Evolutionary conservation across 305 asterid genomes (phyloP).

Genomic region (Caryopteris hybrid): DNA sequence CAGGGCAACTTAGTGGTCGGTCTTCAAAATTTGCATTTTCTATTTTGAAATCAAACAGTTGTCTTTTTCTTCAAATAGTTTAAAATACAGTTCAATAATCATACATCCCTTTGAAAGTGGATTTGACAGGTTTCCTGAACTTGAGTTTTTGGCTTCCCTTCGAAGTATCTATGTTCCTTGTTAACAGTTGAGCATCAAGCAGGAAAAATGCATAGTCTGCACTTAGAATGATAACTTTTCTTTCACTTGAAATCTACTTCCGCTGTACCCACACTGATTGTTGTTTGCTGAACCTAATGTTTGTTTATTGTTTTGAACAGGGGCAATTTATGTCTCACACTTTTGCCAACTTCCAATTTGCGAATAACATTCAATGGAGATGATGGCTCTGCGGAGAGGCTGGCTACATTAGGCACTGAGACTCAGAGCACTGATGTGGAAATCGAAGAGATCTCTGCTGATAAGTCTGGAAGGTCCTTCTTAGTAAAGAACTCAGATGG

Average conservation of each 20-base stretch:
- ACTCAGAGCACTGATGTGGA: slow-evolving; percentile 36
- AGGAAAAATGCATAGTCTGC: not conserved
- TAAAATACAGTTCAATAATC: not conserved
- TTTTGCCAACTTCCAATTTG: slow-evolving; percentile 80
- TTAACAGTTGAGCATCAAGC: not conserved
- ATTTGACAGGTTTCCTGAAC: no score
- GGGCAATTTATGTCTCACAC: slow-evolving; percentile 83
- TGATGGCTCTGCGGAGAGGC: slow-evolving; percentile 68
- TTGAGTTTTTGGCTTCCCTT: not conserved
- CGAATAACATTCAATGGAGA: slow-evolving; percentile 82
- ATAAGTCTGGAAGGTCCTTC: slow-evolving; percentile 84
- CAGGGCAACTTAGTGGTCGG: not conserved
- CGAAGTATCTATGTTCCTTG: not conserved
- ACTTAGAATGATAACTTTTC: not conserved
- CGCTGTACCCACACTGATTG: slow-evolving; percentile 2
- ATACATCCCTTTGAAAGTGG: slow-evolving; percentile 1
- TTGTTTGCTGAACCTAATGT: slow-evolving; percentile 17
- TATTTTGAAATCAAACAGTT: not conserved
- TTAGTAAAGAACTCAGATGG: slow-evolving; percentile 40
- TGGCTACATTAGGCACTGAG: slow-evolving; percentile 48
- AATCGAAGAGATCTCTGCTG: slow-evolving; percentile 60
- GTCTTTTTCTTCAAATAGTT: not conserved
- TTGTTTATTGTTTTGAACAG: slow-evolving; percentile 41
- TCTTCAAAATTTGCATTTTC: not conserved
- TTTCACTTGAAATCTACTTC: not conserved